A percentile compares a stretch with the other conserved stretches of the same genome.
phyloP scores from a whole-genome alignment of 1,139 yeast species.

The Spencermartinsiella ligniputridi region DNA sequence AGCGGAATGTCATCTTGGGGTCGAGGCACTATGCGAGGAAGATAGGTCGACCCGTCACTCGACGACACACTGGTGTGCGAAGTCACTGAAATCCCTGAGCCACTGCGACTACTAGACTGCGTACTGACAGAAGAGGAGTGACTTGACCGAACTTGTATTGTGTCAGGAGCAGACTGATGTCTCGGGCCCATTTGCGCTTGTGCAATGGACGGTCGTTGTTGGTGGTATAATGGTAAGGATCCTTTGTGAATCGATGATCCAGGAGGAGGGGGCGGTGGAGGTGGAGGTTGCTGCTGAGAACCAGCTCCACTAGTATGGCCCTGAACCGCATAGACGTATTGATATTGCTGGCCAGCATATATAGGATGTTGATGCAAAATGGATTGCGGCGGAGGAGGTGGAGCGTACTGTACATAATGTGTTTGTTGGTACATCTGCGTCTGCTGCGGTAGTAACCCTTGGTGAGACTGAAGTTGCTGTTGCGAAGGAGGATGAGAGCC shows the following conservation, averaged over 20 bases:
- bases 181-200: constrained; percentile 10
- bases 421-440: constrained; percentile 1
- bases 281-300: too few species aligned
- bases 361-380: constrained; percentile 2
- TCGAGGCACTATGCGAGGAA: constrained; percentile 18
- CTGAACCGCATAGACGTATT: constrained; percentile 2
- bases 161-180: constrained; percentile 23
- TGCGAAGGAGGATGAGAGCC: constrained; percentile 8
- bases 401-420: constrained; percentile 1
- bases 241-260: not conserved
- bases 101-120: constrained; percentile 7
- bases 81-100: constrained; percentile 9
- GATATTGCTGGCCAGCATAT: constrained; percentile 4
- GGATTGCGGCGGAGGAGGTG: constrained; percentile 1
- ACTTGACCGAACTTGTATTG: constrained; percentile 11
- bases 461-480: constrained; percentile 5
- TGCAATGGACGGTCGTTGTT: constrained; percentile 4
- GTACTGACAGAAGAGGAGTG: constrained; percentile 1
- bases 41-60: constrained; percentile 1
- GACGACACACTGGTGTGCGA: constrained; percentile 8
- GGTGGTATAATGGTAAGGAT: constrained; percentile 1
- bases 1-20: constrained; percentile 17
- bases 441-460: constrained; percentile 6
- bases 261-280: not conserved
- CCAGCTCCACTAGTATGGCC: too few species aligned